Base-by-base conservation (phyloP, 495 filamentous ascomycete species). In the Xylaria palmicola region DNA sequence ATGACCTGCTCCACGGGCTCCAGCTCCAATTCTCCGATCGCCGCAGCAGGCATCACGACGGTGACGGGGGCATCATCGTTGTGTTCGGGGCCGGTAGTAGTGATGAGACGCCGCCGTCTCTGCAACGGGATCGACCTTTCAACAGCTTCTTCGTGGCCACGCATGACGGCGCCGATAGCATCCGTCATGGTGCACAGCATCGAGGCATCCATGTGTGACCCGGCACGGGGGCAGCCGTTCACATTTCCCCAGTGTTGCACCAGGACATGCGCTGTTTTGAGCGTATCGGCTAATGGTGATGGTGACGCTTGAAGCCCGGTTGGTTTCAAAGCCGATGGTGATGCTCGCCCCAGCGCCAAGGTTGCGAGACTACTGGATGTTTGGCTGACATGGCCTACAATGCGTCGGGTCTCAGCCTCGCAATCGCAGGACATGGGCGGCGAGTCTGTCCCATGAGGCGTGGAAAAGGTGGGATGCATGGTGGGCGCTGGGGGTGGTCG, bases 171-270 rank as follows among this genome's bases (percentile, higher is more conserved):
- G 17, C 19, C 44, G 13, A 48, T 20, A 24, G 22, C 44, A 29
- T 29, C 44, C 13, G 44, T 29, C 24, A 48, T 48, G 24, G 24
- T 6, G 24, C 24, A 48, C 4, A 48, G 44, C 44, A 29, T 48
- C 10, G 12, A 24, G 8, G 22, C 24, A 15, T 15, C 12, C 12
- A 48, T 6, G 39, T 58, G 53, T 15, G 19, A 30, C 2, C 45
- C 47, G 19, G 45, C 48, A 12, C 34, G 51, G 13, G 53, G 44
- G 27, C 60, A 63, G 43, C 60, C 60, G 19, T 63, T 63, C 1
- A 63, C 2, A 8, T 43, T 9, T 9, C 51, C 53, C 60, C 60
- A 63, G 44, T 63, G 60, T 41, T 63, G 53, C 45, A 63, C 53
- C 8, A 63, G 47, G 30, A 3, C 9, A 13, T 29, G 44, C 10